These are phyloP conservation scores for Eimeria tenella DNA, from an alignment of 169 alveolate genomes.

Conservation along the genomic window DNA sequence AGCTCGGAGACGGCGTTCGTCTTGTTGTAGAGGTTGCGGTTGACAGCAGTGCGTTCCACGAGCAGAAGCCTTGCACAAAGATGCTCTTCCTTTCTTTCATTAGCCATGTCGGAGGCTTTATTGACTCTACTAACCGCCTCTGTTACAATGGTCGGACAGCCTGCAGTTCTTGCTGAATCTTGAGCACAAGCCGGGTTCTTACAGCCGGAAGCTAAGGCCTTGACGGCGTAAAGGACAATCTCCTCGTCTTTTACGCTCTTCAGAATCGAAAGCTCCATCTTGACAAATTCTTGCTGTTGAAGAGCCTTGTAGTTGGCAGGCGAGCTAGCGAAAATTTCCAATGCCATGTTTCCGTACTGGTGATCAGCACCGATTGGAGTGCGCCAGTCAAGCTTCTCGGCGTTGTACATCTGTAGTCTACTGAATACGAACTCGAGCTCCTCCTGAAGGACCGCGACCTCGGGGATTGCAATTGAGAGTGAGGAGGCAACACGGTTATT, in stretches of 20 bases:
- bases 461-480: conserved; percentile 73
- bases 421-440: conserved; percentile 76
- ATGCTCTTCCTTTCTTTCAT: conserved; percentile 77
- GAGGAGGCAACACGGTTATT: conserved; percentile 69
- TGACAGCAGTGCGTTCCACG: conserved; percentile 80
- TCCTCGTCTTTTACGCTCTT: conserved; percentile 78
- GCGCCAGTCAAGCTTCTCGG: conserved; percentile 65
- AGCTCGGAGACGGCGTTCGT: conserved; percentile 77
- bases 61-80: conserved; percentile 70
- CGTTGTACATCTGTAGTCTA: conserved; percentile 70
- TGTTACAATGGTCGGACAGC: conserved; percentile 73
- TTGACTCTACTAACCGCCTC: conserved; percentile 65
- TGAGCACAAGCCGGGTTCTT: conserved; percentile 75
- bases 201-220: conserved; percentile 75
- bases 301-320: conserved; percentile 73
- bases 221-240: conserved; percentile 76
- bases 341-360: conserved; percentile 80
- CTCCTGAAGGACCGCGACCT: conserved; percentile 76
- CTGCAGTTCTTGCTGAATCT: conserved; percentile 73
- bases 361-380: conserved; percentile 78
- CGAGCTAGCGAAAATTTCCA: conserved; percentile 70
- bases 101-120: conserved; percentile 35
- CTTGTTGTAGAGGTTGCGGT: conserved; percentile 76
- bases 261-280: conserved; percentile 67
- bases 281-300: conserved; percentile 74